These are phyloP conservation scores for Teunomyces lycoperdinae DNA, from an alignment of 805 yeast species.

Conservation along the genomic window DNA sequence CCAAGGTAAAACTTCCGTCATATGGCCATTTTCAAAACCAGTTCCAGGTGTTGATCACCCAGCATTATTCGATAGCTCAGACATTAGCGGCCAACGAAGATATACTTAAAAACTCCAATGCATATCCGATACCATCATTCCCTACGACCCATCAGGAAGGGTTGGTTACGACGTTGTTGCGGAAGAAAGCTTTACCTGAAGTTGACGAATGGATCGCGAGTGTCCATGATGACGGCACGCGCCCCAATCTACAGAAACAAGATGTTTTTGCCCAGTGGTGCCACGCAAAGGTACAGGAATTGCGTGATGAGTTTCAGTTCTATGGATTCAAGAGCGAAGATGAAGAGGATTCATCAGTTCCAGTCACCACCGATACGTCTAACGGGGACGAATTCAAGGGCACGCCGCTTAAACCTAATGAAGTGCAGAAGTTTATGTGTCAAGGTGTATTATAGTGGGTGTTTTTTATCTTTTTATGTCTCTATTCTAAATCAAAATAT, in stretches of 20 bases:
- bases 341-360: conserved; percentile 37
- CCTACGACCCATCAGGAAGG: conserved; percentile 85
- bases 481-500: conserved; percentile 21
- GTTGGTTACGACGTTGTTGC: conserved; percentile 73
- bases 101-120: conserved; percentile 62
- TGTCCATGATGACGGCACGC: conserved; percentile 11
- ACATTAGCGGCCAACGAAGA: conserved; percentile 63
- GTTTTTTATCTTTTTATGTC: not conserved
- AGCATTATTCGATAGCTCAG: conserved; percentile 71
- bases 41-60: conserved; percentile 78
- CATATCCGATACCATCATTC: conserved; percentile 78
- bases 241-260: not conserved
- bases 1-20: conserved; percentile 36
- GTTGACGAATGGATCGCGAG: conserved; percentile 76
- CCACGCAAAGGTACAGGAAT: conserved; percentile 47
- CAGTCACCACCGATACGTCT: not conserved
- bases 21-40: conserved; percentile 79
- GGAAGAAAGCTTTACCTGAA: conserved; percentile 89
- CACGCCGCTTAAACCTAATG: conserved; percentile 30
- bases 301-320: conserved; percentile 56
- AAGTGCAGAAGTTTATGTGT: conserved; percentile 38
- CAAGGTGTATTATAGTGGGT: conserved; percentile 21
- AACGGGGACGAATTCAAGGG: conserved; percentile 5
- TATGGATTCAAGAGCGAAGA: conserved; percentile 52
- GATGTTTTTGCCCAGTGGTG: conserved; percentile 76